phyloP scores from a whole-genome alignment of 2,329 filamentous ascomycete genomes.

The Penicillium sumatraense region DNA sequence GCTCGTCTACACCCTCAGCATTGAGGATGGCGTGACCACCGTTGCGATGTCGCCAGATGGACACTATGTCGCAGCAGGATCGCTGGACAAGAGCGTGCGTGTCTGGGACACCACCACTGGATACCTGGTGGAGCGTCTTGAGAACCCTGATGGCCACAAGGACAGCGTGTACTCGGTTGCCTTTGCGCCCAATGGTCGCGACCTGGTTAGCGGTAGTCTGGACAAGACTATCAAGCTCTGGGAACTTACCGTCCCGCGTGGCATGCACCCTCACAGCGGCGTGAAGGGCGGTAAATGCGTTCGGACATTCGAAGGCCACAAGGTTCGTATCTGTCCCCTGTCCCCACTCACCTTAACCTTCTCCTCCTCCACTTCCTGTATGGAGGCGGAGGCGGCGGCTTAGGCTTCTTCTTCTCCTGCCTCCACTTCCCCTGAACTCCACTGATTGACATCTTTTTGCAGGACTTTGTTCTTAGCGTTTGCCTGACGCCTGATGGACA shows the following conservation, averaged over 20 bases:
- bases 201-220: constrained; percentile 90
- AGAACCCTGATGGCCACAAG: constrained; percentile 92
- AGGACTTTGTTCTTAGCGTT: constrained; percentile 97
- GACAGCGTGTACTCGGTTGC: constrained; percentile 97
- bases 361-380: neutral
- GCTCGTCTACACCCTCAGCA: constrained; percentile 82
- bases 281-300: constrained; percentile 90
- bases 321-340: constrained; percentile 60
- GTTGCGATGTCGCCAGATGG: constrained; percentile 97
- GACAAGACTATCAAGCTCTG: constrained; percentile 99
- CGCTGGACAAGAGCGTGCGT: constrained; percentile 94
- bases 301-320: constrained; percentile 95
- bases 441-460: constrained; percentile 18
- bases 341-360: constrained; percentile 5
- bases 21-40: constrained; percentile 96
- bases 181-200: constrained; percentile 90
- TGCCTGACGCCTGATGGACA: constrained; percentile 90
- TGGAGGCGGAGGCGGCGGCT: too few species aligned
- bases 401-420: too few species aligned
- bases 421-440: neutral
- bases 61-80: constrained; percentile 91
- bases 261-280: constrained; percentile 66
- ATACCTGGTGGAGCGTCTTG: constrained; percentile 85
- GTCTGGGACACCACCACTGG: constrained; percentile 93
- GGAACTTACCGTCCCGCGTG: constrained; percentile 78